Conservation (phyloP, 2,329 filamentous ascomycete species). For the Pseudonectria buxi region DNA sequence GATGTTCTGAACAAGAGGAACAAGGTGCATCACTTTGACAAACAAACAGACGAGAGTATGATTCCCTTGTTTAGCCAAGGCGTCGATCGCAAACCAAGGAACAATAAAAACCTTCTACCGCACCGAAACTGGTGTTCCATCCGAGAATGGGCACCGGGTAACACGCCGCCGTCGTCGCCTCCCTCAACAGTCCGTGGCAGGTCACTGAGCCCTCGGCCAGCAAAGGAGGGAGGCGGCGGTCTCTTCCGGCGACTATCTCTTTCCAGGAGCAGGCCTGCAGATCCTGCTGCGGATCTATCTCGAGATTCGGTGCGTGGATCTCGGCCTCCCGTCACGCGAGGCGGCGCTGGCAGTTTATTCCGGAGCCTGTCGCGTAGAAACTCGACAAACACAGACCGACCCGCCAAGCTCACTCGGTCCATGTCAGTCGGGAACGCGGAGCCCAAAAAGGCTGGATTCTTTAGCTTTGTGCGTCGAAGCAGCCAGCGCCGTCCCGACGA, state of each 20-base stretch:
- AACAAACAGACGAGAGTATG: constrained; percentile 87
- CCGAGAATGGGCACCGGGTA: constrained; percentile 71
- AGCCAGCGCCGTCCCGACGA: constrained; percentile 37
- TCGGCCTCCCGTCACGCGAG: constrained; percentile 41
- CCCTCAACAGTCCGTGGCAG: constrained; percentile 41
- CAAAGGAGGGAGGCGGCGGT: constrained; percentile 26
- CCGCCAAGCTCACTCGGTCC: constrained; percentile 45
- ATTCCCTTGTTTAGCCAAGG: constrained; percentile 87
- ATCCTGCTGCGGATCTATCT: constrained; percentile 31
- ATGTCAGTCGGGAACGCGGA: constrained; percentile 55
- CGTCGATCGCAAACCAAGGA: constrained; percentile 80
- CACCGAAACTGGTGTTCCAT: constrained; percentile 96
- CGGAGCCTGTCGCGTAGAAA: constrained; percentile 36
- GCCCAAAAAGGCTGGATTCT: constrained; percentile 35
- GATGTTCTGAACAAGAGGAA: constrained; percentile 93
- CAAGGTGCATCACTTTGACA: constrained; percentile 66
- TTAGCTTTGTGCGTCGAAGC: constrained; percentile 37
- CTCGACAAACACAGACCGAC: constrained; percentile 29
- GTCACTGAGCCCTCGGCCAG: constrained; percentile 31
- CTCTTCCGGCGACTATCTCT: constrained; percentile 41
- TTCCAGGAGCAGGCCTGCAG: constrained; percentile 27
- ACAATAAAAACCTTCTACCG: constrained; percentile 84
- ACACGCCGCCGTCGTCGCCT: constrained; percentile 66
- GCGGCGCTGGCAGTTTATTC: constrained; percentile 35
- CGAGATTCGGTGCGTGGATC: constrained; percentile 34